Conservation (phyloP, 306 rosid species). For the Prinsepia uniflora region DNA sequence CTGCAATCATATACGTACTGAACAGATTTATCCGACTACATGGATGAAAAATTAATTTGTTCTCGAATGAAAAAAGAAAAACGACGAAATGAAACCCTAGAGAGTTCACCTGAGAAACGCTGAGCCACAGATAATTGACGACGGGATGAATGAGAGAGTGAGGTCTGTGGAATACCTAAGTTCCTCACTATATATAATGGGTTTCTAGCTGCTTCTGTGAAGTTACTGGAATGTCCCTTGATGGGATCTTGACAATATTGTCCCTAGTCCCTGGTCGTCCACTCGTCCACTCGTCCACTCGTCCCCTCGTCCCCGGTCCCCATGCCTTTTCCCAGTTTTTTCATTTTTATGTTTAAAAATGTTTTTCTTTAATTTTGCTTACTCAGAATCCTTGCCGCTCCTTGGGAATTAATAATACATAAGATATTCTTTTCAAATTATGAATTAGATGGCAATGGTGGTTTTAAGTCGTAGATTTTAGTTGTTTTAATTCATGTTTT, state of each 20-base stretch:
- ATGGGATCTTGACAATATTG: background rate
- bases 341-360: no score
- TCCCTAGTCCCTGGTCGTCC: background rate
- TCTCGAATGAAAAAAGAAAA: background rate
- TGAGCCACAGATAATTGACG: conserved; percentile 41
- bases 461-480: no score
- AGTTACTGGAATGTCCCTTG: conserved; percentile 10
- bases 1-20: background rate
- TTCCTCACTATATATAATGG: background rate
- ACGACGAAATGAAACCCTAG: conserved; percentile 25
- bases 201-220: conserved; percentile 27
- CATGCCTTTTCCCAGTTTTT: background rate
- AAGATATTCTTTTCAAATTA: no score
- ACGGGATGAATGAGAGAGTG: conserved; percentile 29
- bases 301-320: background rate
- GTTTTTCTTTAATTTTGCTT: background rate
- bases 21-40: background rate
- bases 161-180: conserved; percentile 25
- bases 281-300: background rate
- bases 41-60: background rate
- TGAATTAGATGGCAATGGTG: no score
- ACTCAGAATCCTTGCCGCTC: no score
- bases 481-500: no score
- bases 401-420: no score
- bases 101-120: conserved; percentile 45